A percentile compares a stretch with the other conserved stretches of the same genome.
Evolutionary conservation across 2,329 filamentous ascomycete species (phyloP).

Genomic region (Penicillium sp.): DNA sequence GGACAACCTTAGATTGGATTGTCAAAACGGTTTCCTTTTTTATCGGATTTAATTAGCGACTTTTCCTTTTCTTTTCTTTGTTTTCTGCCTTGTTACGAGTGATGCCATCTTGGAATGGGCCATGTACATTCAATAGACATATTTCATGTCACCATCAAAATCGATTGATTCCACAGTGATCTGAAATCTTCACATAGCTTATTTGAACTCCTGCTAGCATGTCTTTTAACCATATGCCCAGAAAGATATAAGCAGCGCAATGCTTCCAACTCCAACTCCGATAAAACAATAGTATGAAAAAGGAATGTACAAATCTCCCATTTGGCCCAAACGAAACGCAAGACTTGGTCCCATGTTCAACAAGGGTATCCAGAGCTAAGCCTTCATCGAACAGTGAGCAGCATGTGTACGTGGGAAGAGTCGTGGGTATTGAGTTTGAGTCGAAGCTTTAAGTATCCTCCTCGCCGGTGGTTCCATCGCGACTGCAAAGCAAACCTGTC

Average conservation of each 20-base stretch:
- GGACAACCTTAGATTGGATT: background rate
- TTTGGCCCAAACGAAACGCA: background rate
- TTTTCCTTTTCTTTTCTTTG: constrained; percentile 11
- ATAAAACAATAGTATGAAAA: background rate
- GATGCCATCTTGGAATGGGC: constrained; percentile 18
- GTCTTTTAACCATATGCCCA: constrained; percentile 13
- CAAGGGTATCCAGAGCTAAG: background rate
- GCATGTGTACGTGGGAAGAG: background rate
- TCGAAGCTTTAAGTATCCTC: constrained; percentile 28
- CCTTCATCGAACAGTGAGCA: background rate
- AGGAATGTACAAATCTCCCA: background rate
- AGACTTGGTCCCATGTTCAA: background rate
- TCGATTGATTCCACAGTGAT: constrained; percentile 9
- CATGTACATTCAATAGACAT: constrained; percentile 19
- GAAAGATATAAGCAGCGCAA: constrained; percentile 17
- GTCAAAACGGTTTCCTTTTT: constrained; percentile 7
- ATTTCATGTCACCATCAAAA: constrained; percentile 8
- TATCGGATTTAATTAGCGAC: constrained; percentile 19
- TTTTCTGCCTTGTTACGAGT: constrained; percentile 11
- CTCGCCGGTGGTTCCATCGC: constrained; percentile 49
- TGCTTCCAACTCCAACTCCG: constrained; percentile 25
- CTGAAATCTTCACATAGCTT: background rate
- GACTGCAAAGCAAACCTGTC: constrained; percentile 24
- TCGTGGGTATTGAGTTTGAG: background rate
- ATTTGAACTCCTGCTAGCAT: constrained; percentile 7